phyloP scores from a whole-genome alignment of 2,329 filamentous ascomycete genomes.

The Aureobasidium sp. region DNA sequence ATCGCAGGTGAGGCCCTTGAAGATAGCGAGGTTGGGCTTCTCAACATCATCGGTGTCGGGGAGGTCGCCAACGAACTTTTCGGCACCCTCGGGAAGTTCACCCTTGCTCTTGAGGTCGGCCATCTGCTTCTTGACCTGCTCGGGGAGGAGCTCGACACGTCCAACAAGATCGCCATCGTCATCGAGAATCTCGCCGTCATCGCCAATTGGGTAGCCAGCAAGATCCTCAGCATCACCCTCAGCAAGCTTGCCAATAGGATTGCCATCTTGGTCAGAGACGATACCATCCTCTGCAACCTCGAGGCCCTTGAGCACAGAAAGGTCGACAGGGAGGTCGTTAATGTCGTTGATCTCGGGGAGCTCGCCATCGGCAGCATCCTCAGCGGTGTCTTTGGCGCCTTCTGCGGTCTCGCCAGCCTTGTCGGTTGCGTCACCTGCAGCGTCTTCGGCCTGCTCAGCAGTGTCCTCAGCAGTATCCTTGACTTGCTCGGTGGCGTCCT shows the following conservation, averaged over 20 bases:
- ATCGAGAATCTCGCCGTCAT: slow-evolving; percentile 50
- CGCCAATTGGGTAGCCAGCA: slow-evolving; percentile 45
- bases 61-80: slow-evolving; percentile 28
- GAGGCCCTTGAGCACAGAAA: slow-evolving; percentile 43
- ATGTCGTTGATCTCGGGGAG: slow-evolving; percentile 27
- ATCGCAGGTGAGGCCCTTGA: slow-evolving; percentile 43
- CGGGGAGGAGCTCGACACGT: slow-evolving; percentile 44
- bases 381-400: slow-evolving; percentile 30
- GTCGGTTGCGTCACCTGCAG: slow-evolving; percentile 27
- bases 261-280: slow-evolving; percentile 46
- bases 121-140: slow-evolving; percentile 37
- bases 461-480: slow-evolving; percentile 26
- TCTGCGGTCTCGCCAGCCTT: slow-evolving; percentile 25
- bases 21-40: slow-evolving; percentile 39
- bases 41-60: slow-evolving; percentile 29
- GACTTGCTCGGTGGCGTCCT: slow-evolving; percentile 23
- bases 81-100: slow-evolving; percentile 31
- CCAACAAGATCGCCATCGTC: slow-evolving; percentile 50
- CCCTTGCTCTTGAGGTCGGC: slow-evolving; percentile 33
- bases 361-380: slow-evolving; percentile 30
- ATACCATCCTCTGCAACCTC: slow-evolving; percentile 50
- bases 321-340: slow-evolving; percentile 36
- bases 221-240: slow-evolving; percentile 49
- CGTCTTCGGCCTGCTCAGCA: slow-evolving; percentile 23
- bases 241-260: slow-evolving; percentile 42